Conservation (phyloP, 345 rosid genomes). For the Gossypium australe region DNA sequence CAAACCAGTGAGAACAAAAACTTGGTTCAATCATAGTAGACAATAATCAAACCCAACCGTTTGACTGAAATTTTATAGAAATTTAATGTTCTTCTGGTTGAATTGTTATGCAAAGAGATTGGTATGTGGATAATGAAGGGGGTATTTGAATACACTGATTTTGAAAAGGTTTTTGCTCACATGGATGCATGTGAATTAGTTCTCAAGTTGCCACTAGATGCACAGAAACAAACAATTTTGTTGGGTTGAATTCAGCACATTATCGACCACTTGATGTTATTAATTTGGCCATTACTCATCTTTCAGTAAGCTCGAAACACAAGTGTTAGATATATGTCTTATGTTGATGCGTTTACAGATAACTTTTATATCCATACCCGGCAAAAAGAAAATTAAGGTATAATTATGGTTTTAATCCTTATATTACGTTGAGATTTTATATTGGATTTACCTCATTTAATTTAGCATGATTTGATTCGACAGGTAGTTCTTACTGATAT, state of each 20-base stretch:
- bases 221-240: not conserved
- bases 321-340: too few species aligned
- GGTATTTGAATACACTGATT: not conserved
- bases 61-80: not conserved
- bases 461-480: too few species aligned
- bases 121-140: not conserved
- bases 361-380: too few species aligned
- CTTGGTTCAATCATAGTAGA: not conserved
- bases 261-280: not conserved
- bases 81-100: not conserved
- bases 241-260: not conserved
- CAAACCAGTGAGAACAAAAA: not conserved
- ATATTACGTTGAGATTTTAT: too few species aligned
- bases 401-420: too few species aligned
- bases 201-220: not conserved
- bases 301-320: too few species aligned
- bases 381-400: too few species aligned
- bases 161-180: slow-evolving; percentile 5
- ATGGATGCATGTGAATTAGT: slow-evolving; percentile 20
- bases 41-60: not conserved
- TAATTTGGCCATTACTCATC: not conserved
- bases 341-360: fast-evolving
- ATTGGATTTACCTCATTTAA: too few species aligned
- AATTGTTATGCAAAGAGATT: not conserved
- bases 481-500: too few species aligned